A percentile compares a stretch with the other conserved stretches of the same genome.
These are phyloP conservation scores for Tilletia caries DNA, from an alignment of 1,284 basidiomycete species.

Conservation along the genomic window DNA sequence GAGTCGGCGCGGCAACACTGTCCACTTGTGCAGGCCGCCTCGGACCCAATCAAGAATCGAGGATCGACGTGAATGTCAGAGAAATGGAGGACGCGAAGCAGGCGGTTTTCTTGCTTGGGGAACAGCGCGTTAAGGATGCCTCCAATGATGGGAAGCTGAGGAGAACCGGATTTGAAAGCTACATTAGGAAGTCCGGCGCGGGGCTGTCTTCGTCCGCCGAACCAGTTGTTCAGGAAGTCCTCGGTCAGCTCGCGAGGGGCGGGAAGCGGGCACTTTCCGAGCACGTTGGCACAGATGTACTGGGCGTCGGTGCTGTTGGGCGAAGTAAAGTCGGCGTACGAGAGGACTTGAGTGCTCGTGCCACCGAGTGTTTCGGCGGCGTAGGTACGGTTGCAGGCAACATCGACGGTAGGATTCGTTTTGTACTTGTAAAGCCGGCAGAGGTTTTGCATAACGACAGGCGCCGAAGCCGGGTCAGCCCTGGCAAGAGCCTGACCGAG, in stretches of 20 bases:
- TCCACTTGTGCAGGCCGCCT: conserved; percentile 71
- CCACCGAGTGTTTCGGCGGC: conserved; percentile 32
- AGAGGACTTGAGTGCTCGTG: conserved; percentile 42
- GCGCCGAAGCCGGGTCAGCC: conserved; percentile 2
- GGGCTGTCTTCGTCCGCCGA: conserved; percentile 23
- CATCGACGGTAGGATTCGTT: conserved; percentile 8
- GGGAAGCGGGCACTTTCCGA: conserved; percentile 36
- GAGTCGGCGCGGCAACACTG: conserved; percentile 64
- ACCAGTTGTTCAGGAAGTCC: conserved; percentile 41
- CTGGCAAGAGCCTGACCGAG: conserved; percentile 13
- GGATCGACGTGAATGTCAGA: conserved; percentile 77
- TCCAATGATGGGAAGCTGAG: not conserved
- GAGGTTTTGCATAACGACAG: conserved; percentile 14
- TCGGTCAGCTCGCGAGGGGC: conserved; percentile 28
- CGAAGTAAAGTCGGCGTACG: conserved; percentile 42
- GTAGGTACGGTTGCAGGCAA: conserved; percentile 33
- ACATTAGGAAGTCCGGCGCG: conserved; percentile 15
- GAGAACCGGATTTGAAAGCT: not conserved
- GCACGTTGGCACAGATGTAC: conserved; percentile 45
- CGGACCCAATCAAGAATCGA: conserved; percentile 70
- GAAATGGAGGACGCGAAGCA: conserved; percentile 70
- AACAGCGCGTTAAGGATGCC: conserved; percentile 54
- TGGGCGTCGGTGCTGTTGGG: conserved; percentile 33
- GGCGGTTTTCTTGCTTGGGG: conserved; percentile 60
- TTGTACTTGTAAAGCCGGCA: conserved; percentile 15